phyloP scores from a whole-genome alignment of 257 asterid species.

The Cynanchum wilfordii region DNA sequence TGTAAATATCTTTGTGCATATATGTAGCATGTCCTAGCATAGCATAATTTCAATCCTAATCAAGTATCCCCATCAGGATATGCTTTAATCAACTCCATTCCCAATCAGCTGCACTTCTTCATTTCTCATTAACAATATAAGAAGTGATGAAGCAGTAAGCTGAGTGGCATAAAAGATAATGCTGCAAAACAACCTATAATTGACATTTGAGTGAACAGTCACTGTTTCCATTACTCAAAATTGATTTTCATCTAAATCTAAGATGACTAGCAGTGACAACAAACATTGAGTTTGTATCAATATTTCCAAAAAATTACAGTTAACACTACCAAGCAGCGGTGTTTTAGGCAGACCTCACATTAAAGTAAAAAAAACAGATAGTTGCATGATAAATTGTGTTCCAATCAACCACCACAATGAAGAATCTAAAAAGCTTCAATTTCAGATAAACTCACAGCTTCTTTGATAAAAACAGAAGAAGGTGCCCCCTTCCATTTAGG shows the following conservation, averaged over 20 bases:
- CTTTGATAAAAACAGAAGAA: constrained; percentile 76
- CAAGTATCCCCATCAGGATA: neutral
- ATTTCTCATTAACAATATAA: neutral
- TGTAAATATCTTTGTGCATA: neutral
- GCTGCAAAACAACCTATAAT: neutral
- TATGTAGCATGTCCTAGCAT: neutral
- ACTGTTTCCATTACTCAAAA: neutral
- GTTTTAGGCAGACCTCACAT: neutral
- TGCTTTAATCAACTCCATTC: too few species aligned
- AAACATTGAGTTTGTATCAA: neutral
- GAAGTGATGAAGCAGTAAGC: neutral
- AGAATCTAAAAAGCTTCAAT: neutral
- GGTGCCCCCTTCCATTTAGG: constrained; percentile 98
- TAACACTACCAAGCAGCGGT: neutral
- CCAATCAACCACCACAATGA: neutral
- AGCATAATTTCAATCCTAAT: neutral
- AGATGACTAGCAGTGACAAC: neutral
- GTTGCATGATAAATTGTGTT: neutral
- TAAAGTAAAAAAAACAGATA: neutral
- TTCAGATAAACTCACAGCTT: constrained; percentile 55
- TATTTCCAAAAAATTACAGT: neutral
- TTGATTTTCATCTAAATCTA: neutral
- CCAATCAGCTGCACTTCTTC: neutral
- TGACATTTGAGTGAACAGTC: neutral
- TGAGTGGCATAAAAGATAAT: neutral